Base-by-base conservation (phyloP, 495 filamentous ascomycete species). In the Mytilinidion resinicola region DNA sequence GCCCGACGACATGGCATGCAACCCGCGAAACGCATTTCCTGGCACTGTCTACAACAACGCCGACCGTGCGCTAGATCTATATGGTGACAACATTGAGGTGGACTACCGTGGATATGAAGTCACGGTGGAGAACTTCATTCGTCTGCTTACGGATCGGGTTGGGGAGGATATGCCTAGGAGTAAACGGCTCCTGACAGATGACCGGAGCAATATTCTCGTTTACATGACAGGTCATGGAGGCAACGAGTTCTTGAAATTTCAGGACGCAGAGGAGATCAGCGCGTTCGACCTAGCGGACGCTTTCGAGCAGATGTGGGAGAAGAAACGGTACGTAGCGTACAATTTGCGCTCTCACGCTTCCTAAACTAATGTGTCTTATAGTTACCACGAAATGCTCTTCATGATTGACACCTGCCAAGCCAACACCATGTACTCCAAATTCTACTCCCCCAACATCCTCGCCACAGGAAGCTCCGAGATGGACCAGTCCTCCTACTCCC, bases 361-460 rank as follows among this genome's bases (percentile, higher is more conserved):
- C 15, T 46, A 49, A 47, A n/a, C 14, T 10, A n/a, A 62, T 14
- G 20, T 15, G 44, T 7, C 15, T 9, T 20, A 20, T 52, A 85
- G 83, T 67, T 90, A 90, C 69, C 89, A 97, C 65, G 93, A 98
- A 71, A 82, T 98, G 62, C 81, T 98, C 55, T 98, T 98, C 77
- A 98, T 98, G 93, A 97, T 98, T 74, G 93, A 98, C 74, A 98
- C 93, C 0, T 98, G 93, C 74, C 93, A 98, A 75, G 93, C 93
- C 38, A 98, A 98, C 66, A 98, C 93, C 11, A 96, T 98, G 89
- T 98, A 95, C 76, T 90, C 82, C 68, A 92, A 96, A 71, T 87
- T 98, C 71, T 97, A 97, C 77, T 92, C 88, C 21, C 91, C 93
- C 21, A 96, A 96, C 57, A 96, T 98, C 63, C 87, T 98, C 57